Evolutionary conservation across 257 asterid species (phyloP).

Genomic region (Ballota nigra): DNA sequence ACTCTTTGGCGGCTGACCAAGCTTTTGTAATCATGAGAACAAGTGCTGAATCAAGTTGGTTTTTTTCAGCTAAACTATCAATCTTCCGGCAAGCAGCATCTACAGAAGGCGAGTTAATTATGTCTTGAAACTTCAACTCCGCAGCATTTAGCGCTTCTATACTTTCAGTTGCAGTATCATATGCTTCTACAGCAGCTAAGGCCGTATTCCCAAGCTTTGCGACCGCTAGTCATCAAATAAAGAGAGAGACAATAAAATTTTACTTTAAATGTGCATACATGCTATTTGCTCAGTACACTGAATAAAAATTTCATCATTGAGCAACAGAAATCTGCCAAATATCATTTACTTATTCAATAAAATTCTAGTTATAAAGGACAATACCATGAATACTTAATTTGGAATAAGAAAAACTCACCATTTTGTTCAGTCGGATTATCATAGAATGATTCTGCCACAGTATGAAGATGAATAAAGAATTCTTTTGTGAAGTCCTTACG

Average conservation of each 20-base stretch:
- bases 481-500: conserved; percentile 96
- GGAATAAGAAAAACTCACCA: conserved; percentile 40
- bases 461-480: conserved; percentile 76
- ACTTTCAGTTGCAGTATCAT: conserved; percentile 74
- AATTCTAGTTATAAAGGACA: not conserved
- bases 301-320: too few species aligned
- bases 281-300: too few species aligned
- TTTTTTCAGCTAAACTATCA: conserved; percentile 78
- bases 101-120: conserved; percentile 79
- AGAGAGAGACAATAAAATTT: conserved; percentile 14
- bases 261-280: not conserved
- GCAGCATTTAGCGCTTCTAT: conserved; percentile 73
- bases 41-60: conserved; percentile 84
- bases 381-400: conserved; percentile 3
- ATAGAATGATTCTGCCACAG: conserved; percentile 75
- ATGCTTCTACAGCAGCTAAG: conserved; percentile 80
- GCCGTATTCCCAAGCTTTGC: conserved; percentile 70
- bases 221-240: conserved; percentile 50
- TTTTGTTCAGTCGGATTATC: conserved; percentile 77
- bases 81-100: conserved; percentile 90
- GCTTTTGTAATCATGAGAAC: conserved; percentile 89
- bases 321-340: too few species aligned
- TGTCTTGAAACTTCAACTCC: conserved; percentile 84
- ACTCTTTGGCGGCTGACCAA: conserved; percentile 96
- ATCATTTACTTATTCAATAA: not conserved